Percentiles rank a stretch among this genome's conserved stretches.
Evolutionary conservation across 2,329 filamentous ascomycete genomes (phyloP).

Genomic region (Colletotrichum viniferum): DNA sequence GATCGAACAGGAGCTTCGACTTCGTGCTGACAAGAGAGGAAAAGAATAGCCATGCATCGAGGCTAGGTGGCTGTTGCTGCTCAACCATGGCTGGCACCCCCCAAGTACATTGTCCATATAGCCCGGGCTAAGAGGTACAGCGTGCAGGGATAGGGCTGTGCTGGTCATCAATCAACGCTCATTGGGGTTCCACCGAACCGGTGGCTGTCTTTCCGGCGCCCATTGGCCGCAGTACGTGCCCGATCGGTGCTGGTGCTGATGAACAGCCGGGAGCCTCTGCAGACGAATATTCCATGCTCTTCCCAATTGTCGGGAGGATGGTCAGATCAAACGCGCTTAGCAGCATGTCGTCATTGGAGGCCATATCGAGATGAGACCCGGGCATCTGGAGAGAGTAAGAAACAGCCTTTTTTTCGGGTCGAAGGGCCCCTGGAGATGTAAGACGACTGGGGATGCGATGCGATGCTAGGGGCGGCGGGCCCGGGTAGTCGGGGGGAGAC

Average conservation of each 20-base stretch:
- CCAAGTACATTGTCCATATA: background rate
- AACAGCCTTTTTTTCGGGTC: background rate
- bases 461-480: slow-evolving; percentile 1
- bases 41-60: slow-evolving; percentile 15
- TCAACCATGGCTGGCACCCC: background rate
- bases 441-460: background rate
- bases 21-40: slow-evolving; percentile 8
- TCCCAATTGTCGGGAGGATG: slow-evolving; percentile 17
- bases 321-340: slow-evolving; percentile 19
- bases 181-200: slow-evolving; percentile 6
- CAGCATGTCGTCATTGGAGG: slow-evolving; percentile 21
- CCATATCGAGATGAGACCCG: slow-evolving; percentile 10
- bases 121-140: background rate
- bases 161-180: background rate
- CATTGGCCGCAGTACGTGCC: slow-evolving; percentile 21
- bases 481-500: background rate
- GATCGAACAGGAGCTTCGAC: background rate
- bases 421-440: background rate
- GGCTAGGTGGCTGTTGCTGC: background rate
- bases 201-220: background rate
- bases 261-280: slow-evolving; percentile 16
- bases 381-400: slow-evolving; percentile 15
- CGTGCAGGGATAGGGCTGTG: slow-evolving; percentile 18
- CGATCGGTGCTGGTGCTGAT: slow-evolving; percentile 16
- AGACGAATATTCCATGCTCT: slow-evolving; percentile 13